A percentile compares a stretch with the other conserved stretches of the same genome.
phyloP scores from a whole-genome alignment of 805 yeast genomes.

The Hermanozyma aechmeae region DNA sequence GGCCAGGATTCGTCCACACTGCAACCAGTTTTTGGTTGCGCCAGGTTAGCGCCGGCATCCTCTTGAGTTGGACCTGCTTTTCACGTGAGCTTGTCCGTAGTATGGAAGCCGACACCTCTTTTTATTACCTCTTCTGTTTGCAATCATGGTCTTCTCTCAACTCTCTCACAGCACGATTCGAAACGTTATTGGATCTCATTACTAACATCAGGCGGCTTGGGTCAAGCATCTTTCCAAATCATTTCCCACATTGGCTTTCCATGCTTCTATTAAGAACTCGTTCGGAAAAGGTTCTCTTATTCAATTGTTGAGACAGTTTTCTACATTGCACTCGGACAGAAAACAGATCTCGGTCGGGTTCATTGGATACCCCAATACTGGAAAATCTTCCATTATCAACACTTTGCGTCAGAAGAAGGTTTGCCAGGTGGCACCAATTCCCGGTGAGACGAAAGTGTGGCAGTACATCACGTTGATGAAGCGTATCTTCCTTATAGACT shows the following conservation, averaged over 20 bases:
- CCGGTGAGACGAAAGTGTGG: slow-evolving; percentile 99
- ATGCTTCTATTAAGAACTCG: slow-evolving; percentile 94
- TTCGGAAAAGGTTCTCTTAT: slow-evolving; percentile 96
- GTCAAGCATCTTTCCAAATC: slow-evolving; percentile 87
- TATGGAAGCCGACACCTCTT: slow-evolving; percentile 77
- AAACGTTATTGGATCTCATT: slow-evolving; percentile 2
- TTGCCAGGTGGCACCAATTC: slow-evolving; percentile 95
- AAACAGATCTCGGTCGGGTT: slow-evolving; percentile 95
- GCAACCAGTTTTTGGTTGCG: slow-evolving; percentile 29
- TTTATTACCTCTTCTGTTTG: slow-evolving; percentile 3
- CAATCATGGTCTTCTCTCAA: slow-evolving; percentile 2
- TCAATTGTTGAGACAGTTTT: slow-evolving; percentile 87
- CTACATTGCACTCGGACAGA: slow-evolving; percentile 83
- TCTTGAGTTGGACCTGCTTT: slow-evolving; percentile 71
- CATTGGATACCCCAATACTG: slow-evolving; percentile 97
- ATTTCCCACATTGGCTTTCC: slow-evolving; percentile 94
- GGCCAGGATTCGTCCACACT: slow-evolving; percentile 25
- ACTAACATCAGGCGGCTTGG: slow-evolving; percentile 86
- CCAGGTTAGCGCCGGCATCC: slow-evolving; percentile 49
- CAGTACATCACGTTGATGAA: slow-evolving; percentile 97
- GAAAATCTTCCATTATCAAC: slow-evolving; percentile 92
- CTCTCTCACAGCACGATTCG: slow-evolving; percentile 6
- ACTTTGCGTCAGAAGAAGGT: slow-evolving; percentile 92
- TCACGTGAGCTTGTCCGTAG: slow-evolving; percentile 59
- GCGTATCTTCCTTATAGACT: slow-evolving; percentile 88